Evolutionary conservation across 73 alveolate genomes (phyloP).

Genomic region (Tetrahymena malaccensis): DNA sequence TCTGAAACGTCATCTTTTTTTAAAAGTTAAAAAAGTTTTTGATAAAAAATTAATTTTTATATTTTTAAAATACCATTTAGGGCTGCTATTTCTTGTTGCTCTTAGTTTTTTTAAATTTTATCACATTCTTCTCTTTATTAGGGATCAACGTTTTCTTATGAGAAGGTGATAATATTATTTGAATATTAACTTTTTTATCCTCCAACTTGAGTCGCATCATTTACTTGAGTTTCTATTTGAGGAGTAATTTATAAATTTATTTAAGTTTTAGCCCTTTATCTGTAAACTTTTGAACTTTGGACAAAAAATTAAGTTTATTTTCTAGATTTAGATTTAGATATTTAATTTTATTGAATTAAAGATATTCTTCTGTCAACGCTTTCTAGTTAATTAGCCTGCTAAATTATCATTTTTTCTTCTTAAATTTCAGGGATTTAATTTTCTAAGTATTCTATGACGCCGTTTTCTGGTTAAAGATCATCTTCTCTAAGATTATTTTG

Average conservation of each 20-base stretch:
- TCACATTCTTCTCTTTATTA: too few species aligned
- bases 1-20: neutral
- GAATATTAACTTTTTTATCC: too few species aligned
- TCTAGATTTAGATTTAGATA: too few species aligned
- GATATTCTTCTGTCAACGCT: neutral
- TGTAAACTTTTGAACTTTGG: too few species aligned
- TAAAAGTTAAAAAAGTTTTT: neutral
- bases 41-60: too few species aligned
- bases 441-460: slow-evolving; percentile 5
- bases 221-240: too few species aligned
- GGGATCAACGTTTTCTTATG: too few species aligned
- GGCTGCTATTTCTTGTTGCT: slow-evolving; percentile 5
- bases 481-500: slow-evolving; percentile 2
- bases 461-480: slow-evolving; percentile 16
- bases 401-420: neutral
- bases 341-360: too few species aligned
- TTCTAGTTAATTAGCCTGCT: neutral
- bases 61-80: neutral
- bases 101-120: neutral
- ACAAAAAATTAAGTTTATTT: neutral
- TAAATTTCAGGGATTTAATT: slow-evolving; percentile 4
- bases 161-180: too few species aligned
- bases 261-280: neutral
- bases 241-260: too few species aligned
- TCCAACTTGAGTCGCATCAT: too few species aligned